phyloP scores from a whole-genome alignment of 2,329 filamentous ascomycete genomes.

The Biscogniauxia marginata region DNA sequence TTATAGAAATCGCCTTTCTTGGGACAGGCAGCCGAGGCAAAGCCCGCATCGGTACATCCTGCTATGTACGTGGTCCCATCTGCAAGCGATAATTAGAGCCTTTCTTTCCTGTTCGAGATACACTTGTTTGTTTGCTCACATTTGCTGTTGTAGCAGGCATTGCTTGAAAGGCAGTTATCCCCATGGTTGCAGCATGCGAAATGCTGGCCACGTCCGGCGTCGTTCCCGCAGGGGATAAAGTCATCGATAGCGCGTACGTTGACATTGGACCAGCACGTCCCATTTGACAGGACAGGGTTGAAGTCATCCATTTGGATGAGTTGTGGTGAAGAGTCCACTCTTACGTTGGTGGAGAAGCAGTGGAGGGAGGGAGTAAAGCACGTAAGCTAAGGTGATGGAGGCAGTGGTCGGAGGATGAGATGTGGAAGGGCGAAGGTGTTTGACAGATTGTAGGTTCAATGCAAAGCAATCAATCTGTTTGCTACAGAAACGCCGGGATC shows the following conservation, averaged over 20 bases:
- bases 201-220: slow-evolving; percentile 9
- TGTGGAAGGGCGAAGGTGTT: background rate
- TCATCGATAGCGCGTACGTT: slow-evolving; percentile 10
- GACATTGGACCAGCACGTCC: slow-evolving; percentile 19
- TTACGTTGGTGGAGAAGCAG: too few relatives aligned
- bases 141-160: slow-evolving; percentile 18
- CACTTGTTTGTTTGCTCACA: slow-evolving; percentile 9
- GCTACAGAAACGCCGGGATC: background rate
- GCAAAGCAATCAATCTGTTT: background rate
- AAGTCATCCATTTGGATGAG: slow-evolving; percentile 7
- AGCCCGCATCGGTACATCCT: slow-evolving; percentile 22
- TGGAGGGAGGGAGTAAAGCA: too few relatives aligned
- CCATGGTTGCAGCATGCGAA: slow-evolving; percentile 23
- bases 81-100: background rate
- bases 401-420: background rate
- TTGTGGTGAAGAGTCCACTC: background rate
- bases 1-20: slow-evolving; percentile 11
- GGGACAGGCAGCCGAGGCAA: slow-evolving; percentile 11
- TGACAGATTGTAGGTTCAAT: background rate
- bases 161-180: slow-evolving; percentile 19
- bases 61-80: slow-evolving; percentile 18
- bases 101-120: background rate
- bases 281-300: slow-evolving; percentile 17
- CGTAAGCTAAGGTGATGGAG: too few relatives aligned
- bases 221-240: slow-evolving; percentile 26